Conservation (phyloP, 805 yeast genomes). For the Candida yuanshanica region DNA sequence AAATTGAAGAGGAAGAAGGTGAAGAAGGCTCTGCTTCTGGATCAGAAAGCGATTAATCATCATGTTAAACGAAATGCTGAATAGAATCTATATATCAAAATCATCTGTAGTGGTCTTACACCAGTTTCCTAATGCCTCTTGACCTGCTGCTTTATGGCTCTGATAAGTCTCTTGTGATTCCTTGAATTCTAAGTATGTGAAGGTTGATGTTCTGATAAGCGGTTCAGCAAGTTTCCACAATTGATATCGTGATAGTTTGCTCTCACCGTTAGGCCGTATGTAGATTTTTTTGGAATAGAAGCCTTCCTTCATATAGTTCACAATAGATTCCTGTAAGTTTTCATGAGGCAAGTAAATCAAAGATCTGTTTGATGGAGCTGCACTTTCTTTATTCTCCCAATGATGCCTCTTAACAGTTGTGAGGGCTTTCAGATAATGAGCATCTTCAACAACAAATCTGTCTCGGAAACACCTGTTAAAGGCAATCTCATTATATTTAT, state of each 20-base stretch:
- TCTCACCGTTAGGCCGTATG: slow-evolving; percentile 39
- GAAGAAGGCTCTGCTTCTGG: slow-evolving; percentile 20
- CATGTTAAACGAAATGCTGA: not conserved
- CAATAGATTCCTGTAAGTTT: slow-evolving; percentile 28
- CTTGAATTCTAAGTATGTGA: slow-evolving; percentile 31
- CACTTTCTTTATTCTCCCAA: slow-evolving; percentile 6
- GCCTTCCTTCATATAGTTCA: slow-evolving; percentile 61
- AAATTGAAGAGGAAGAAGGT: slow-evolving; percentile 29
- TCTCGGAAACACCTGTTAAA: slow-evolving; percentile 15
- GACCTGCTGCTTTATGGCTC: slow-evolving; percentile 24
- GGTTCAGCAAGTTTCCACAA: slow-evolving; percentile 18
- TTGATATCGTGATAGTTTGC: slow-evolving; percentile 28
- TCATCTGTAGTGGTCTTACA: slow-evolving; percentile 38
- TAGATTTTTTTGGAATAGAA: slow-evolving; percentile 39
- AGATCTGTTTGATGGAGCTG: slow-evolving; percentile 23
- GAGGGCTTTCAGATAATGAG: slow-evolving; percentile 1
- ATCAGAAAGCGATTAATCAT: slow-evolving; percentile 13
- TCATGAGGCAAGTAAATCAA: slow-evolving; percentile 23
- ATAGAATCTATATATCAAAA: slow-evolving; percentile 18
- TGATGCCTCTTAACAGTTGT: slow-evolving; percentile 9
- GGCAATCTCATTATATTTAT: slow-evolving; percentile 17
- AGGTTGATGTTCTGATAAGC: slow-evolving; percentile 9
- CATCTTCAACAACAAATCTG: slow-evolving; percentile 4
- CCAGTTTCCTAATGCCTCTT: slow-evolving; percentile 41
- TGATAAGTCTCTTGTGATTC: slow-evolving; percentile 23